Conservation (phyloP, 2,329 filamentous ascomycete genomes). For the Pseudogymnoascus sp. region DNA sequence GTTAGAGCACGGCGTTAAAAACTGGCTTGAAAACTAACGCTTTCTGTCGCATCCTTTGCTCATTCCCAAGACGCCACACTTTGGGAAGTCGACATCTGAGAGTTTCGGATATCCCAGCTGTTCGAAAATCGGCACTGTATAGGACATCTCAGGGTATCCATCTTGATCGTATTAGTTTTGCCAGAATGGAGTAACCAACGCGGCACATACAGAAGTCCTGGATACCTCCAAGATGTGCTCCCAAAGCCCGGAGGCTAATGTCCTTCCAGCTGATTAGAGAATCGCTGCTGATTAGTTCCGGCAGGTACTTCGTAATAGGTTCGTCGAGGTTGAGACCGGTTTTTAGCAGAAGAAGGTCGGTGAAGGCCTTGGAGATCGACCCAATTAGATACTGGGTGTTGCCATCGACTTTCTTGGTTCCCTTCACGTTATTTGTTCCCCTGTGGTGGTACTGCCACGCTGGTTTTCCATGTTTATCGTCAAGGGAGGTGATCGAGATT, state of each 20-base stretch:
- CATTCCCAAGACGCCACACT: background rate
- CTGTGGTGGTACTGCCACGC: slow-evolving; percentile 36
- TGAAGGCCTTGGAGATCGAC: slow-evolving; percentile 39
- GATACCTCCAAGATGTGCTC: background rate
- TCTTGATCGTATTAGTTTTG: background rate
- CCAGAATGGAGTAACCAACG: background rate
- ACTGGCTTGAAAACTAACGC: background rate
- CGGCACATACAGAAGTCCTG: background rate
- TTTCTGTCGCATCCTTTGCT: background rate
- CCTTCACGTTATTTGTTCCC: slow-evolving; percentile 27
- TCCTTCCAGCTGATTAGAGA: background rate
- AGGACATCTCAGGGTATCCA: background rate
- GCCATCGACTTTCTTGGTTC: background rate
- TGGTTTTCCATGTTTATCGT: background rate
- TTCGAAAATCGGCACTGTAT: background rate
- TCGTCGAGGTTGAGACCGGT: slow-evolving; percentile 30
- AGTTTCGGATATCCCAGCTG: background rate
- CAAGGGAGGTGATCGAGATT: background rate
- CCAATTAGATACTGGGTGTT: slow-evolving; percentile 33
- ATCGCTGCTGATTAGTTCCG: slow-evolving; percentile 29
- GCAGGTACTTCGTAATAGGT: slow-evolving; percentile 34
- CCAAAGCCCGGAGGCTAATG: background rate
- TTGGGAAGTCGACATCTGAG: background rate
- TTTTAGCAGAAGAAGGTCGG: slow-evolving; percentile 32
- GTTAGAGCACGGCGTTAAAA: background rate